Base-by-base conservation (phyloP, 805 yeast genomes). In the Jamesozyma piceae region DNA sequence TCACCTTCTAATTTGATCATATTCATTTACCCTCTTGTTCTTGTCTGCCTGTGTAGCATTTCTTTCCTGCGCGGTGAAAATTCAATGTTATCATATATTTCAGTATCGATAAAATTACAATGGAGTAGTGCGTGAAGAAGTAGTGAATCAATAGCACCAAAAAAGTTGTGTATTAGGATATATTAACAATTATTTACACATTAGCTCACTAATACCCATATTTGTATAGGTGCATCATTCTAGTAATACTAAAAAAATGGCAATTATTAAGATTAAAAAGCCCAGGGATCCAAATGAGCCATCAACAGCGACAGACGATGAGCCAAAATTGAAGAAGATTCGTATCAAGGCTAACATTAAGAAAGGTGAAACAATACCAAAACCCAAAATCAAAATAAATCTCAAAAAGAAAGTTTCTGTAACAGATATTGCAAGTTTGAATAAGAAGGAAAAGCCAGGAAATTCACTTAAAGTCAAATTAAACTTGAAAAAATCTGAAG, bases 191-290 rank as follows among this genome's bases (percentile, higher is more conserved):
- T n/a, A n/a, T n/a, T n/a, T n/a, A n/a, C n/a, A n/a, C n/a, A n/a
- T n/a, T n/a, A n/a, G n/a, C n/a, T n/a, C n/a, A n/a, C n/a, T n/a
- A n/a, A n/a, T n/a, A n/a, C n/a, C n/a, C n/a, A n/a, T n/a, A n/a
- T n/a, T n/a, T n/a, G n/a, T n/a, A n/a, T n/a, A n/a, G n/a, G n/a
- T n/a, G n/a, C n/a, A n/a, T n/a, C n/a, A n/a, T n/a, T n/a, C n/a
- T n/a, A n/a, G n/a, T n/a, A n/a, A n/a, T n/a, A 24, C 28, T 24
- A 8, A 6, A 24, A 24, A 11, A 24, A 46, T 53, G 58, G 55
- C 62, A 18, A 47, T 54, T n/a, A 47, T 61, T 30, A 60, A 54
- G 41, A 51, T 60, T 13, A 60, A 55, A 46, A 58, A 53, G 29
- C 51, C 62, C 9, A 51, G 46, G 20, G 50, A 46, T 17, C 46